phyloP scores from a whole-genome alignment of 192 early-diverging fungal genomes.

The Gryganskiella cystojenkinii region DNA sequence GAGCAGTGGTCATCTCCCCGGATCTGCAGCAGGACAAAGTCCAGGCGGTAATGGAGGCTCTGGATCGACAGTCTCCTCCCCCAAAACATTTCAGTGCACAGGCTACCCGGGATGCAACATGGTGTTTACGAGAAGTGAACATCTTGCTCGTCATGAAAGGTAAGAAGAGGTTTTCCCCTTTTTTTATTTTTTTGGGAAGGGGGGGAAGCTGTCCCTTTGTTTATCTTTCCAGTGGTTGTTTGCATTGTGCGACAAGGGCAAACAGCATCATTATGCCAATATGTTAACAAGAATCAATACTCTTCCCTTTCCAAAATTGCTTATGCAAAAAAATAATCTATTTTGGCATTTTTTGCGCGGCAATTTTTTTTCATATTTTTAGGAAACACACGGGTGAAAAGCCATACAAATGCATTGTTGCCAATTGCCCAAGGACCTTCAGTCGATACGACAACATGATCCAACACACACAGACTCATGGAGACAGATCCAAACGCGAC shows the following conservation, averaged over 20 bases:
- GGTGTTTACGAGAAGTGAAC: conserved; percentile 51
- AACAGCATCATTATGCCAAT: neutral
- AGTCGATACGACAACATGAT: conserved; percentile 82
- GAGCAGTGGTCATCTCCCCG: no score
- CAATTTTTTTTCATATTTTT: neutral
- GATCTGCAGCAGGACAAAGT: neutral
- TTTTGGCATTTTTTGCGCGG: neutral
- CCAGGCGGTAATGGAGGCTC: neutral
- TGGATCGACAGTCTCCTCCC: conserved; percentile 29
- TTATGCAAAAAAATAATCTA: no score
- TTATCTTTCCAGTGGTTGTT: neutral
- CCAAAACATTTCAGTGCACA: conserved; percentile 51
- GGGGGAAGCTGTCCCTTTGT: neutral
- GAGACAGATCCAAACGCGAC: conserved; percentile 44
- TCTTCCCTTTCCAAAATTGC: no score
- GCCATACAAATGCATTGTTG: conserved; percentile 70
- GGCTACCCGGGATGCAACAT: conserved; percentile 53
- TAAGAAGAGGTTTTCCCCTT: conserved; percentile 10
- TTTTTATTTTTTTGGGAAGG: neutral
- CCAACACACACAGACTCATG: conserved; percentile 74
- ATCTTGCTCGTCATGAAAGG: conserved; percentile 52
- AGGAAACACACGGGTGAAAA: conserved; percentile 61
- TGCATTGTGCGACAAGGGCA: conserved; percentile 8
- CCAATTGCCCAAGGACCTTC: conserved; percentile 66
- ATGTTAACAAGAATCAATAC: no score